These are phyloP conservation scores for Ceratocystis albifundus DNA, from an alignment of 2,329 filamentous ascomycete genomes.

Conservation along the genomic window DNA sequence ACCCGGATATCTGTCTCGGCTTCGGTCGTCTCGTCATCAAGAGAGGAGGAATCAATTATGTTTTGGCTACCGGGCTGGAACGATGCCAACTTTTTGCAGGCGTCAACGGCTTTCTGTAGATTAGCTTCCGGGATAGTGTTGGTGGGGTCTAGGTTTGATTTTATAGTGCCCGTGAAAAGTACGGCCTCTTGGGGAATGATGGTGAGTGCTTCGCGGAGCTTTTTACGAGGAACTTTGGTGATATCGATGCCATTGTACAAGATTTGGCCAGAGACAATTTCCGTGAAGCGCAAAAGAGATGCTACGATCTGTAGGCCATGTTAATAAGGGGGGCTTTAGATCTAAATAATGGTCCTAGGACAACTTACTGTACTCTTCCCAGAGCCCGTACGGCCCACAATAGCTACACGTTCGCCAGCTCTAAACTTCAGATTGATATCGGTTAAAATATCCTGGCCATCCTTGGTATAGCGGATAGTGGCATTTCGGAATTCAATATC, in stretches of 20 bases:
- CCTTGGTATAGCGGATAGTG: constrained; percentile 31
- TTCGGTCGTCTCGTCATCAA: constrained; percentile 22
- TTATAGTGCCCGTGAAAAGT: constrained; percentile 36
- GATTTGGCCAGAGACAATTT: constrained; percentile 35
- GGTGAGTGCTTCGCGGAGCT: constrained; percentile 37
- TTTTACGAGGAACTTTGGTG: constrained; percentile 33
- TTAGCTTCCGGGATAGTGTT: constrained; percentile 37
- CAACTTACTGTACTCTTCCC: constrained; percentile 54
- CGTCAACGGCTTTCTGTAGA: constrained; percentile 48
- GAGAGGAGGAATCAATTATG: constrained; percentile 19
- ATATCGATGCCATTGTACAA: constrained; percentile 39
- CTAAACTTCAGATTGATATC: constrained; percentile 34
- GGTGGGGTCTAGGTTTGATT: constrained; percentile 47
- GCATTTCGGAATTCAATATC: constrained; percentile 33
- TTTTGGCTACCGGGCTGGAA: constrained; percentile 30
- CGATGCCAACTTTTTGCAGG: constrained; percentile 39
- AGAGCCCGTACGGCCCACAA: constrained; percentile 62
- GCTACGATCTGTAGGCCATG: constrained; percentile 31
- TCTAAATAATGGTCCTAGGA: constrained; percentile 31
- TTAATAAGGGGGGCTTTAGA: neutral
- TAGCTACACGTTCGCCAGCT: constrained; percentile 57
- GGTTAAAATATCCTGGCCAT: constrained; percentile 34
- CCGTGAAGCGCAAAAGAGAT: constrained; percentile 37
- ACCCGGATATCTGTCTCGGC: neutral
- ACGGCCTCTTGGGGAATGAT: constrained; percentile 42